These are phyloP conservation scores for Mucor indicus DNA, from an alignment of 371 early-diverging fungal species.

Conservation along the genomic window DNA sequence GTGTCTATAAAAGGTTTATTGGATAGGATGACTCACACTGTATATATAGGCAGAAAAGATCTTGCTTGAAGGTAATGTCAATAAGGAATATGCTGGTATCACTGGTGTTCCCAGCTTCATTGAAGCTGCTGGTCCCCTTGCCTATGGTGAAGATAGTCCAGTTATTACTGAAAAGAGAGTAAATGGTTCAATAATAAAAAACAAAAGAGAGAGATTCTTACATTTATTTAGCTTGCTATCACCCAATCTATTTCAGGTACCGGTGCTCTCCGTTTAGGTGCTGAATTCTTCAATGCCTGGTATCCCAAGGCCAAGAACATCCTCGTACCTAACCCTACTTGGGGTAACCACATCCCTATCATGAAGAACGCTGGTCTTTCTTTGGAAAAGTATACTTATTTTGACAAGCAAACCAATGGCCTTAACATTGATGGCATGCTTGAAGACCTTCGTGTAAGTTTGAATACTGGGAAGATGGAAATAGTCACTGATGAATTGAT, in stretches of 20 bases:
- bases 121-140: slow-evolving; percentile 80
- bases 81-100: slow-evolving; percentile 97
- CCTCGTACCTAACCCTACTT: slow-evolving; percentile 92
- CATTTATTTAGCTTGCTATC: slow-evolving; percentile 63
- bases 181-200: slow-evolving; percentile 25
- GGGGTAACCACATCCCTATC: slow-evolving; percentile 97
- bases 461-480: neutral
- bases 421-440: slow-evolving; percentile 92
- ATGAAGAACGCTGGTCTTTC: slow-evolving; percentile 90
- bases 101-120: slow-evolving; percentile 88
- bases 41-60: slow-evolving; percentile 73
- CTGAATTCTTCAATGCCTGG: slow-evolving; percentile 83
- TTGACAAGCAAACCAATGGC: slow-evolving; percentile 90
- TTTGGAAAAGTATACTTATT: slow-evolving; percentile 90
- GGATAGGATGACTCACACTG: neutral
- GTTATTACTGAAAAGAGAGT: slow-evolving; percentile 72
- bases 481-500: neutral
- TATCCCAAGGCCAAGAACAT: slow-evolving; percentile 86
- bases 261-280: slow-evolving; percentile 95
- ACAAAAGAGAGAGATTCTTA: neutral
- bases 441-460: slow-evolving; percentile 59
- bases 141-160: slow-evolving; percentile 79
- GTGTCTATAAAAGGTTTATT: neutral
- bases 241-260: slow-evolving; percentile 97
- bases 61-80: slow-evolving; percentile 63